Conservation (phyloP, 306 rosid genomes). For the Cucurbita argyrosperma region DNA sequence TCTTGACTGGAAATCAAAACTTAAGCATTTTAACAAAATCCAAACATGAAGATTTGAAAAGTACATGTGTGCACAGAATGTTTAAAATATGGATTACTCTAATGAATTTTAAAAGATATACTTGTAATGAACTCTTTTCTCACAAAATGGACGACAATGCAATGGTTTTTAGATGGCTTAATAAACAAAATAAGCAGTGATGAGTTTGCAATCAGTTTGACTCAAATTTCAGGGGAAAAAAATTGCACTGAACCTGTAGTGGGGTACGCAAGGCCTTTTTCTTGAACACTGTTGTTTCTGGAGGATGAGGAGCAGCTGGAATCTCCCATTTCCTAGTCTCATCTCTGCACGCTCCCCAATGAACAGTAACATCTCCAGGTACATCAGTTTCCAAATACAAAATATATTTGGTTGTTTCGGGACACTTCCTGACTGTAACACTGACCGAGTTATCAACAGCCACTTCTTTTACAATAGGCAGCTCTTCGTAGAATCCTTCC, state of each 20-base stretch:
- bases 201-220: not conserved
- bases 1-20: not conserved
- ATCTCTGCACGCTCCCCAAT: conserved; percentile 90
- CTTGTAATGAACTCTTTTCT: not conserved
- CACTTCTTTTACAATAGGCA: conserved; percentile 48
- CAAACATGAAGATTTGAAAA: not conserved
- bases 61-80: not conserved
- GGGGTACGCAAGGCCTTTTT: conserved; percentile 65
- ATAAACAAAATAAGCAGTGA: not conserved
- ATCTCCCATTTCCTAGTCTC: conserved; percentile 65
- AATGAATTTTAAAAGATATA: not conserved
- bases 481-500: conserved; percentile 61
- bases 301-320: conserved; percentile 65
- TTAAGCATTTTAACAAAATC: not conserved
- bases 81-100: not conserved
- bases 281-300: conserved; percentile 50
- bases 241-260: conserved; percentile 33
- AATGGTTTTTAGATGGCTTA: not conserved
- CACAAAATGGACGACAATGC: not conserved
- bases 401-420: conserved; percentile 49
- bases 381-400: conserved; percentile 62
- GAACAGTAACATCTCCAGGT: conserved; percentile 54
- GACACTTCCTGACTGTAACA: conserved; percentile 46
- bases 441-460: conserved; percentile 28
- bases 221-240: not conserved